Evolutionary conservation across 768 basidiomycete genomes (phyloP), one percentile per base, ranked within the genome.

Genomic region (Tylopilus rubrobrunneus): DNA sequence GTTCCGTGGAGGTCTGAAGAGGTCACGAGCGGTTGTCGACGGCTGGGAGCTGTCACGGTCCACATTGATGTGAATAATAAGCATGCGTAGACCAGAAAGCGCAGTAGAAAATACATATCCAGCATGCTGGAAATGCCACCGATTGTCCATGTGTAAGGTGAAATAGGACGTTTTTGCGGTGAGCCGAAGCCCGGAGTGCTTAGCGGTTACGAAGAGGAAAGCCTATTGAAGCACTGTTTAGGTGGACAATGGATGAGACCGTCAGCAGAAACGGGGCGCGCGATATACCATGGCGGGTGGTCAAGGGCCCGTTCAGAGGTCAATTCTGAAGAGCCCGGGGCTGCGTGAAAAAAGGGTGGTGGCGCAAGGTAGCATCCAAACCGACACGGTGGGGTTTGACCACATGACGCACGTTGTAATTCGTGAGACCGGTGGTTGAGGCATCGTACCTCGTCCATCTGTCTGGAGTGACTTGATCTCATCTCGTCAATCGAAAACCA

Each of bases 101-200:
- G 31, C 34, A 41, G 15, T 51, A 39, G 41, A 60, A 48, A 41
- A 17, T 28, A 49, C 48, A 33, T 40, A 19, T 42, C 41, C 41
- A 45, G 47, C 33, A 39, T 40, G 53, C 52, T 55, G 52, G 51
- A 10, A 62, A 63, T 57, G 46, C 57, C 14, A 54, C 64, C 64
- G 61, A 52, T 41, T 29, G 45, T 45, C 31, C 51, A 51, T 54
- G 33, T 49, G 52, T 46, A 28, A 11, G 23, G 48, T 47, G 46
- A 42, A n/a, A 45, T 42, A 21, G 44, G 55, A 45, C 48, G 48
- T 39, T 47, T 49, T 41, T 49, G 50, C 34, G 43, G 48, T 8
- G 1, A 56, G 56, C 51, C 36, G 29, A 51, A 40, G 43, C 49
- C 37, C 40, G 41, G 40, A 42, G 8, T 21, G 49, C n/a, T 15